Conservation (phyloP, 139 green algal species). For the Gonium pectorale region DNA sequence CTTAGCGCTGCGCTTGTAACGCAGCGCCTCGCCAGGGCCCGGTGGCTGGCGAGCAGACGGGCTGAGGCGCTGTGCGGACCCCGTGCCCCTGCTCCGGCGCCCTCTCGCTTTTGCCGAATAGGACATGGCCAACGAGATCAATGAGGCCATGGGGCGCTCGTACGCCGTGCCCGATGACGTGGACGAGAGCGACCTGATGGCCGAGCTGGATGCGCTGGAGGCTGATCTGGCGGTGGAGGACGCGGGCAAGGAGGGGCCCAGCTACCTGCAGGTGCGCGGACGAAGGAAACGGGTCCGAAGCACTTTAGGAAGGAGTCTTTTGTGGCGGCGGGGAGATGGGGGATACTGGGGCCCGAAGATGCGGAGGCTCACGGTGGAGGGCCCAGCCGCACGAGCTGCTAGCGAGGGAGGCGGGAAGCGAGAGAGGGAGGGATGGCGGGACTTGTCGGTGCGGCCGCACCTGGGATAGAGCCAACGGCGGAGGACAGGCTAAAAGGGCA, state of each 20-base stretch:
- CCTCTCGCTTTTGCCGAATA: too few species aligned
- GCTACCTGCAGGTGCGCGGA: slow-evolving; percentile 78
- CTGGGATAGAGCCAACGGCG: too few species aligned
- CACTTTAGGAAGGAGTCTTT: neutral
- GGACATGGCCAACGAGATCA: slow-evolving; percentile 94
- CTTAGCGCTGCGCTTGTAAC: too few species aligned
- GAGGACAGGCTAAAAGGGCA: too few species aligned
- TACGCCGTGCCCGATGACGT: slow-evolving; percentile 96
- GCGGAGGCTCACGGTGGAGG: neutral
- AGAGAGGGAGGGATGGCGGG: neutral
- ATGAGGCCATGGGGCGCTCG: slow-evolving; percentile 86
- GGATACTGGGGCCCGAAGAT: neutral
- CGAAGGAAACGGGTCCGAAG: neutral
- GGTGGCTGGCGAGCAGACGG: too few species aligned
- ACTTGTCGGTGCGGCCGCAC: neutral
- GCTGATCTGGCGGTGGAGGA: slow-evolving; percentile 70
- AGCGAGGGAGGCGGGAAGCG: neutral
- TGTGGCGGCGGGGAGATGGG: neutral
- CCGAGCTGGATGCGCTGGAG: slow-evolving; percentile 95
- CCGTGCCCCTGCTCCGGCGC: too few species aligned
- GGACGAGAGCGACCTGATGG: slow-evolving; percentile 97
- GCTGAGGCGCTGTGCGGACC: too few species aligned
- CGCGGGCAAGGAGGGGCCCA: slow-evolving; percentile 62
- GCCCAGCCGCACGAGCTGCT: too few species aligned
- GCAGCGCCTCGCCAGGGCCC: too few species aligned